phyloP scores from a whole-genome alignment of 257 asterid species.

The Cynanchum wilfordii region DNA sequence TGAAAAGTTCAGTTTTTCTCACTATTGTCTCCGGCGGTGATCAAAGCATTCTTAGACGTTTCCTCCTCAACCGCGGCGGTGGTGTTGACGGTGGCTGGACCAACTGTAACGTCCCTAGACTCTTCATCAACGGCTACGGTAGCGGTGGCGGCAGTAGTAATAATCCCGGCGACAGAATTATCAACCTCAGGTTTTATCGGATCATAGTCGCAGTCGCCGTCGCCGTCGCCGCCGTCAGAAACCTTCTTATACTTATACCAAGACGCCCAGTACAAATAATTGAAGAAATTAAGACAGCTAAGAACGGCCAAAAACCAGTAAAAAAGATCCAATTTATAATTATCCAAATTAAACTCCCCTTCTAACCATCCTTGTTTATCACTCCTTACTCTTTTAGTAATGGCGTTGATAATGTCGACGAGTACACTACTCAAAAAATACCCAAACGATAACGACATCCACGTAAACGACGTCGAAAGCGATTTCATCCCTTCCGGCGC shows the following conservation, averaged over 20 bases:
- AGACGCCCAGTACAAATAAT: constrained; percentile 60
- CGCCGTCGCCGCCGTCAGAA: background rate
- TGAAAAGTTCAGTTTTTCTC: background rate
- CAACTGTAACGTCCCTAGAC: background rate
- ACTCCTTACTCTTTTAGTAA: constrained; percentile 35
- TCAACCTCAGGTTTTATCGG: background rate
- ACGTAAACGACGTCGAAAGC: constrained; percentile 67
- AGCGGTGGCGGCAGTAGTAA: background rate
- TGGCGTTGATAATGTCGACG: constrained; percentile 53
- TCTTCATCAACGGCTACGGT: background rate
- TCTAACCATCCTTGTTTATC: constrained; percentile 62
- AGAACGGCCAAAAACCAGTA: constrained; percentile 79
- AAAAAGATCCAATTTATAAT: constrained; percentile 48
- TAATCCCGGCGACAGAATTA: too few species aligned
- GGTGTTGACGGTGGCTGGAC: too few species aligned
- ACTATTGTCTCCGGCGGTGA: background rate
- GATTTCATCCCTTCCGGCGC: constrained; percentile 84
- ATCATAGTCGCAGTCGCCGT: too few species aligned
- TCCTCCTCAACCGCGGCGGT: background rate
- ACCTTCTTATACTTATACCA: constrained; percentile 59
- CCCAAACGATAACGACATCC: constrained; percentile 62
- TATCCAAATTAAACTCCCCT: constrained; percentile 45
- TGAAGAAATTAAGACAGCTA: constrained; percentile 56
- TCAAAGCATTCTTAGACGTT: background rate
- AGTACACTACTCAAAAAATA: constrained; percentile 63